Base-by-base conservation (phyloP, 371 early-diverging fungal genomes). In the Mortierella sp. region DNA sequence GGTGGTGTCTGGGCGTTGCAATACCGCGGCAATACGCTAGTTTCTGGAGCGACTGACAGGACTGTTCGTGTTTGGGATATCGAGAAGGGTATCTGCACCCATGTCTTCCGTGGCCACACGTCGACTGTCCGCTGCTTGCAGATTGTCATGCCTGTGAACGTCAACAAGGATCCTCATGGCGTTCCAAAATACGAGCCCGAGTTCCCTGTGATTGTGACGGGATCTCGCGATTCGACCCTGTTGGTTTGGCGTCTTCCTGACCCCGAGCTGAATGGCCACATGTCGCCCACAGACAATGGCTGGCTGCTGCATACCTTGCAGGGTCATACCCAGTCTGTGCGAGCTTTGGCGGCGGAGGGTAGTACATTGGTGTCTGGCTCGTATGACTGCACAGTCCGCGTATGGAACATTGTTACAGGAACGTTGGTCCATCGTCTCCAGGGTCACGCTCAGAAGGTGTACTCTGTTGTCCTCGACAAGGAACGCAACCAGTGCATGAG, bases 1-100 rank as follows among this genome's bases (percentile, higher is more conserved):
- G 99, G 99, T 48, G 99, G 99, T 69, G 98, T 99, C 4, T 99
- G 99, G 99, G 97, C 99, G 0, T 90, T 99, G 72, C 95, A 97
- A 75, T 96, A 96, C 78, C 93, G 94, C 51, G 96, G 95, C 61
- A 94, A 96, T 71, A 93, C 96, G 0, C 91, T 99, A 3, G 98
- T 99, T 5, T 96, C 96, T 54, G 99, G 99, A n/a, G 97, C 98
- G 40, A 99, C 98, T 1, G 99, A 99, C 87, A 93, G 98, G 44
- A 96, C 97, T 0, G 96, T 99, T 26, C 93, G 98, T 24, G 95
- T 99, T 0, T 99, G 99, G 99, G 97, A 99, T 85, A 93, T 98
- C 86, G 93, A 94, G 43, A 90, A 93, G n/a, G 98, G 99, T 0
- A 78, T 83, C 26, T 98, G 98, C 86, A 94, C 96, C 6, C 95